A percentile compares a stretch with the other conserved stretches of the same genome.
These are phyloP conservation scores for Conticribra guillardii DNA, from an alignment of 108 stramenopile genomes.

Conservation along the genomic window DNA sequence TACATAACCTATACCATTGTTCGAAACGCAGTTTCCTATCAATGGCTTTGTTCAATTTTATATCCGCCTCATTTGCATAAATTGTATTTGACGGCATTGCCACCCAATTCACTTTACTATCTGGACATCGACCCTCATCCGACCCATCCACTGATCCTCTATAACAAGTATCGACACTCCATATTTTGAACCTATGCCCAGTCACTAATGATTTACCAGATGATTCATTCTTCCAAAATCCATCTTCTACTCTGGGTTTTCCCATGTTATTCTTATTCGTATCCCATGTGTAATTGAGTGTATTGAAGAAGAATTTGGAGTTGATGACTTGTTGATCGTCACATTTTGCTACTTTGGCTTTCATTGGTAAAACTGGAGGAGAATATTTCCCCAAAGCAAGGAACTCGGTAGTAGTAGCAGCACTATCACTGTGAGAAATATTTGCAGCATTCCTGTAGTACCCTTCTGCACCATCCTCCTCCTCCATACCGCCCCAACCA, in stretches of 20 bases:
- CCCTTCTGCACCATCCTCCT: neutral
- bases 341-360: slow-evolving; percentile 14
- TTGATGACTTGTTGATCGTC: slow-evolving; percentile 39
- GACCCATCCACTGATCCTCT: slow-evolving; percentile 21
- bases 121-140: neutral
- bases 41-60: neutral
- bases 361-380: no score
- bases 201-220: slow-evolving; percentile 14
- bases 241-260: neutral
- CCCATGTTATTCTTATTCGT: neutral
- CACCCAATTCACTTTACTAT: slow-evolving; percentile 15
- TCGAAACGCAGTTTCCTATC: slow-evolving; percentile 7
- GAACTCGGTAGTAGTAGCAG: no score
- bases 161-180: slow-evolving; percentile 24
- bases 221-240: slow-evolving; percentile 22
- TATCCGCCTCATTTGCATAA: neutral
- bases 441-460: no score
- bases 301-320: slow-evolving; percentile 32
- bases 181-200: slow-evolving; percentile 27
- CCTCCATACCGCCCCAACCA: slow-evolving; percentile 1
- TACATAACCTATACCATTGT: slow-evolving; percentile 26
- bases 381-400: no score
- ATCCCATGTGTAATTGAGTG: slow-evolving; percentile 24
- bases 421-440: no score
- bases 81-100: slow-evolving; percentile 26